These are phyloP conservation scores for peach (Prunus persica) DNA, from an alignment of 306 rosid genomes.

Conservation along the genomic window DNA sequence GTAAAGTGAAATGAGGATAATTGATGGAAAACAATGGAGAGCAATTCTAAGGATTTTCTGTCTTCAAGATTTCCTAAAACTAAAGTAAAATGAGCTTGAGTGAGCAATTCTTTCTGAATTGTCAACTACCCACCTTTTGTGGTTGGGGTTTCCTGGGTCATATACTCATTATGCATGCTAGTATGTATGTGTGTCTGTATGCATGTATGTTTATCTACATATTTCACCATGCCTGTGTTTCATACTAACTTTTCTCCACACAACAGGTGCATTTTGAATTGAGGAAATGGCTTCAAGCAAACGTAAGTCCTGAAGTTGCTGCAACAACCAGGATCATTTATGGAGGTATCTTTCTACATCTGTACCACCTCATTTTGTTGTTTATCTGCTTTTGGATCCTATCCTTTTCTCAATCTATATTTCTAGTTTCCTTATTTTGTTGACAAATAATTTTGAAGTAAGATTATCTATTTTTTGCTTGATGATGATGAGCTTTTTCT, in stretches of 20 bases:
- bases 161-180: background rate
- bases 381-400: background rate
- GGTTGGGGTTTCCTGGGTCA: background rate
- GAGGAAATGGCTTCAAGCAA: constrained; percentile 44
- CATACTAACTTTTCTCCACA: background rate
- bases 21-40: background rate
- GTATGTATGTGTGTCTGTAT: background rate
- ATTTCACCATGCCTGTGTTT: background rate
- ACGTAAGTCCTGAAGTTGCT: constrained; percentile 39
- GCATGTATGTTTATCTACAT: background rate
- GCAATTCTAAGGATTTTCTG: background rate
- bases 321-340: constrained; percentile 40
- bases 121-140: background rate
- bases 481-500: background rate
- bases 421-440: background rate
- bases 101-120: background rate
- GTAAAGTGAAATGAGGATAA: background rate
- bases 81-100: background rate
- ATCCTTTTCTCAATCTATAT: background rate
- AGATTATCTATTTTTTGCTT: background rate
- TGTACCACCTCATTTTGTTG: background rate
- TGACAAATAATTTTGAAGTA: background rate
- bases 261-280: constrained; percentile 39
- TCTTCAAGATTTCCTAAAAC: background rate
- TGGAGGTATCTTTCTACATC: constrained; percentile 28